These are phyloP conservation scores for Chaetomiaceae sp. DNA, from an alignment of 2,329 filamentous ascomycete genomes.

Conservation along the genomic window DNA sequence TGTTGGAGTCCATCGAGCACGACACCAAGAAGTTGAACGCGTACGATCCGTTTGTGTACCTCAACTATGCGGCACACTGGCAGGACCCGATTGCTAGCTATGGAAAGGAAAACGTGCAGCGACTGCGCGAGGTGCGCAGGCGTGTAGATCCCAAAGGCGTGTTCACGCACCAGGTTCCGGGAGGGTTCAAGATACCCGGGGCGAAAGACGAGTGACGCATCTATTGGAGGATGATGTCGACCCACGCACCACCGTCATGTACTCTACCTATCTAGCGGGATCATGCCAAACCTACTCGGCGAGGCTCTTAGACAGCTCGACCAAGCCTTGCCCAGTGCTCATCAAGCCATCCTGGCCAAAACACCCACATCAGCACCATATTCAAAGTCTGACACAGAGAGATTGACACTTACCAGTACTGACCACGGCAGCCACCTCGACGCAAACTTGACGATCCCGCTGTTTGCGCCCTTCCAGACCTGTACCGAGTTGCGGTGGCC, in stretches of 20 bases:
- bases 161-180: slow-evolving; percentile 27
- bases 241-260: no score
- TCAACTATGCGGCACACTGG: slow-evolving; percentile 29
- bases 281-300: neutral
- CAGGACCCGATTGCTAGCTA: slow-evolving; percentile 29
- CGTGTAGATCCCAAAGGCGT: slow-evolving; percentile 28
- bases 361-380: neutral
- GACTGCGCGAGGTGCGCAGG: slow-evolving; percentile 22
- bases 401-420: neutral
- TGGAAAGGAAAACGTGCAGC: slow-evolving; percentile 26
- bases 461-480: neutral
- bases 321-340: neutral
- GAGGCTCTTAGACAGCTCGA: neutral
- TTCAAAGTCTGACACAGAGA: no score
- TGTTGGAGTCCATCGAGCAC: no score
- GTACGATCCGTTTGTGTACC: no score
- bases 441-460: neutral
- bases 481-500: neutral
- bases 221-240: no score
- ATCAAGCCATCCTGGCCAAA: neutral
- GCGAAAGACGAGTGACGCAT: no score
- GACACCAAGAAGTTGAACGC: no score
- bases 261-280: no score
- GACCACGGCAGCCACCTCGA: neutral
- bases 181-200: neutral